Conservation (phyloP, 306 rosid genomes). For the Cucurbita maxima region DNA sequence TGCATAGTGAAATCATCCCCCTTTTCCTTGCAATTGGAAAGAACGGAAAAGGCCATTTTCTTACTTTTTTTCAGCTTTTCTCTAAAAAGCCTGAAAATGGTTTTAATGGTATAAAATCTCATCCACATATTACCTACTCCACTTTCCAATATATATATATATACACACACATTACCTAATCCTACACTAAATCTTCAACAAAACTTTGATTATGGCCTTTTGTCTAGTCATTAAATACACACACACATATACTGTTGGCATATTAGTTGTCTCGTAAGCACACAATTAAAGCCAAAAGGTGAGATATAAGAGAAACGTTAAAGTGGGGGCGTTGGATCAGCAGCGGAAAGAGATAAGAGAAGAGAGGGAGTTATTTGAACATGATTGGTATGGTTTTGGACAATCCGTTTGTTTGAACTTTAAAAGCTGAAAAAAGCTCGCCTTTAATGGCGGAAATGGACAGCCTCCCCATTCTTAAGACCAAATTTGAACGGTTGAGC, state of each 20-base stretch:
- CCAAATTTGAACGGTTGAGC: not conserved
- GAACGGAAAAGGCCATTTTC: not conserved
- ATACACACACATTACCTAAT: not conserved
- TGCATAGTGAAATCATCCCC: not conserved
- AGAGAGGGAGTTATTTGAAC: not conserved
- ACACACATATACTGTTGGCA: not conserved
- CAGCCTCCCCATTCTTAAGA: not conserved
- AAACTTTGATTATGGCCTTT: not conserved
- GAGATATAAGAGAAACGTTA: not conserved
- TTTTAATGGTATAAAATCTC: not conserved
- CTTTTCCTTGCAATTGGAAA: not conserved
- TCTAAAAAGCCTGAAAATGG: not conserved
- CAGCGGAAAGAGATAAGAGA: not conserved
- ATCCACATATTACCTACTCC: not conserved
- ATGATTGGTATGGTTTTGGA: not conserved
- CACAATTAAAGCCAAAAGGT: slow-evolving; percentile 36
- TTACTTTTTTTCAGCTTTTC: not conserved
- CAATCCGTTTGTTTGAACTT: slow-evolving; percentile 23
- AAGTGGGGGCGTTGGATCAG: not conserved
- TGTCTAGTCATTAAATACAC: not conserved
- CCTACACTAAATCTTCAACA: not conserved
- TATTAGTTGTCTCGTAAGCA: not conserved
- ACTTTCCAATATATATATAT: not conserved
- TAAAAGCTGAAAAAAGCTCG: slow-evolving; percentile 16
- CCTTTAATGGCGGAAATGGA: not conserved